Evolutionary conservation across 371 early-diverging fungal species (phyloP).

Genomic region (Mortierella sp.): DNA sequence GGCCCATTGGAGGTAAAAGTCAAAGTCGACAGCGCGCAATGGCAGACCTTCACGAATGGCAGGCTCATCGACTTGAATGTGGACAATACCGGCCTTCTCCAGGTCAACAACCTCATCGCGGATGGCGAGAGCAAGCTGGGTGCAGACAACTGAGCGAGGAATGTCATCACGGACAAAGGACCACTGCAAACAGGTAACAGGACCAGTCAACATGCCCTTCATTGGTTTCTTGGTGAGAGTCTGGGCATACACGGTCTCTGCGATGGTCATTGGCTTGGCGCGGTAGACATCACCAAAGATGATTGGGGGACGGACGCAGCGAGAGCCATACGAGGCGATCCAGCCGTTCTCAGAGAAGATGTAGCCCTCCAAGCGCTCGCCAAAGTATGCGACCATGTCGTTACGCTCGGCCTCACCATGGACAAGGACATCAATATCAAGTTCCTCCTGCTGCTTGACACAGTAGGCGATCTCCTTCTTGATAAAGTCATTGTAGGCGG

Average conservation of each 20-base stretch:
- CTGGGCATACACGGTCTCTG: constrained; percentile 86
- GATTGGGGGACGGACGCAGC: constrained; percentile 93
- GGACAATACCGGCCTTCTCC: constrained; percentile 91
- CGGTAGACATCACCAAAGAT: constrained; percentile 94
- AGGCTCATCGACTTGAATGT: constrained; percentile 98
- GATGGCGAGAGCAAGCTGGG: constrained; percentile 94
- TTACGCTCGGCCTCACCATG: constrained; percentile 98
- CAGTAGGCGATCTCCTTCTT: constrained; percentile 85
- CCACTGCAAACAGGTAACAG: constrained; percentile 96
- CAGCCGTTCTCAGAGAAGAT: constrained; percentile 94
- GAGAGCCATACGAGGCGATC: constrained; percentile 97
- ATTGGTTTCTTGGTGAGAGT: constrained; percentile 83
- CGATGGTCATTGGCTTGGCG: constrained; percentile 92
- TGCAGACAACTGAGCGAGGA: constrained; percentile 84
- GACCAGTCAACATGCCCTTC: constrained; percentile 98
- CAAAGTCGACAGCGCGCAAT: constrained; percentile 88
- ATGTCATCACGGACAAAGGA: constrained; percentile 97
- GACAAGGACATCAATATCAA: constrained; percentile 93
- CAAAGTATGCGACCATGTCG: constrained; percentile 98
- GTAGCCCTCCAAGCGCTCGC: constrained; percentile 87
- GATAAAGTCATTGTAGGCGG: constrained; percentile 86
- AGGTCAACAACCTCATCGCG: constrained; percentile 96
- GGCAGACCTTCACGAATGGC: constrained; percentile 98
- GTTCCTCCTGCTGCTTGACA: constrained; percentile 88
- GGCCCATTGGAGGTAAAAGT: constrained; percentile 94